phyloP scores from a whole-genome alignment of 176 grass and related monocot genomes.

The Avena atlantica region DNA sequence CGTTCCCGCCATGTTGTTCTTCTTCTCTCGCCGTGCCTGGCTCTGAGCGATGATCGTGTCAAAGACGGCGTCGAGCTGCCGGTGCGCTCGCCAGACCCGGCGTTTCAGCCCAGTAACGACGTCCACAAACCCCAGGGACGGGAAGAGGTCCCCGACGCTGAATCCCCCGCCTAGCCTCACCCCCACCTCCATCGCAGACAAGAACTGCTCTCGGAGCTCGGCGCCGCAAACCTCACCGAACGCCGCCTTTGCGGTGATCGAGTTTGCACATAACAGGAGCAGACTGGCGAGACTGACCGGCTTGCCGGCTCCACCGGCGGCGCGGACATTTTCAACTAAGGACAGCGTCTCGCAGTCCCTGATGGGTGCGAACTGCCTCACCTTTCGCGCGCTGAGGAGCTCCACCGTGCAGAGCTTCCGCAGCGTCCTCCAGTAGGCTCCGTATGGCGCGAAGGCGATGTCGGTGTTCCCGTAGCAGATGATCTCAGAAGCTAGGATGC shows the following conservation, averaged over 20 bases:
- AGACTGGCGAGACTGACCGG: conserved; percentile 24
- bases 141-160: not conserved
- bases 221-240: not conserved
- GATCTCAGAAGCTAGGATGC: not conserved
- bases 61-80: conserved; percentile 24
- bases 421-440: conserved; percentile 40
- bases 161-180: not conserved
- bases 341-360: conserved; percentile 15
- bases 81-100: not conserved
- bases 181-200: not conserved
- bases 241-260: not conserved
- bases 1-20: not conserved
- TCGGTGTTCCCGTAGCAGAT: conserved; percentile 39
- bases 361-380: conserved; percentile 34
- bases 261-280: not conserved
- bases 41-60: not conserved
- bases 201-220: not conserved
- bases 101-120: not conserved
- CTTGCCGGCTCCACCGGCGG: not conserved
- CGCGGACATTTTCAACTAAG: not conserved
- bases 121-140: not conserved
- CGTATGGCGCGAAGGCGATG: conserved; percentile 44
- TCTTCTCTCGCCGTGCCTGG: not conserved
- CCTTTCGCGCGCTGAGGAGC: conserved; percentile 31
- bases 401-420: conserved; percentile 50